Evolutionary conservation across 2,329 filamentous ascomycete genomes (phyloP), one percentile per base, ranked within the genome.

Genomic region (Colletotrichum filicis): DNA sequence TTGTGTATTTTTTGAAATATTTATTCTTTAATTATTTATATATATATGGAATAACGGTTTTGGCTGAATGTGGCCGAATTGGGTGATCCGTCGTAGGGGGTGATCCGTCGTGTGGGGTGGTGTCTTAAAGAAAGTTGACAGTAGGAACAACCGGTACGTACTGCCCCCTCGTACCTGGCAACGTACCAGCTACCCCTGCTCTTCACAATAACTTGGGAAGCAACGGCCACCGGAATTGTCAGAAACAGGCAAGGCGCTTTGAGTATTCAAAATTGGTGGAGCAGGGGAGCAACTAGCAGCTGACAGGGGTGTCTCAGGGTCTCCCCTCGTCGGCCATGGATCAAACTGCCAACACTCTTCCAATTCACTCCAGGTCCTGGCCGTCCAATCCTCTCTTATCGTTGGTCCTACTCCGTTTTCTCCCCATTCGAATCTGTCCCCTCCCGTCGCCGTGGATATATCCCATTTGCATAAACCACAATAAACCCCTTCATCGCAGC

Each of bases 181-280:
- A 67, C 26, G 57, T 67, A 67, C 68, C 6, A 22, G 57, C 35
- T 67, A 72, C 68, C 68, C 71, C 58, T 63, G 71, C 52, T 46
- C 32, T 26, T 22, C 53, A 53, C 52, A 22, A 46, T 53, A 42
- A 42, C 37, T 42, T 42, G 37, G 69, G 70, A 52, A 58, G 63
- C 58, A 74, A 72, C 59, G 57, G 68, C 62, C 71, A 66, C 71
- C 71, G 58, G 71, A 74, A 67, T 55, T 66, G 52, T 74, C 57
- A 74, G 57, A 67, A 71, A 71, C 11, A 42, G 68, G 71, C 49
- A 71, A 62, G 35, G 71, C 68, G 68, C 53, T 58, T 59, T 24
- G 71, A 55, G 37, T 62, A 58, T 72, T 73, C 63, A 71, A 72
- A 68, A 55, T 74, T 74, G 61, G 62, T 28, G 52, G 67, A 56